Conservation (phyloP, 805 yeast genomes). For the Kodamaea kakaduensis region DNA sequence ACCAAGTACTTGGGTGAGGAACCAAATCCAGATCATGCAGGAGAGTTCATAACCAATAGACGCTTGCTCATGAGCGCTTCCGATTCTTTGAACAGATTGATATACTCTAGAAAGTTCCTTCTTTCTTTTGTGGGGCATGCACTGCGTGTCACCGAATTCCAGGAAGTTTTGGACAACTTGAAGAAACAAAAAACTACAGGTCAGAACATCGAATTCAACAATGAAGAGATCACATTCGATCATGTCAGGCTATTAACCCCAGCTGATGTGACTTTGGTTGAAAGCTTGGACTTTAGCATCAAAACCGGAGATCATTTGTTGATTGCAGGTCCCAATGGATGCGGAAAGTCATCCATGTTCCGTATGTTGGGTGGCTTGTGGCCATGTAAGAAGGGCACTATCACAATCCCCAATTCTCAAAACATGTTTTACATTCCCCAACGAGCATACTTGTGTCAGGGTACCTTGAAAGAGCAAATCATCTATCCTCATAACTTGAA, state of each 20-base stretch:
- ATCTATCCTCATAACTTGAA: conserved; percentile 77
- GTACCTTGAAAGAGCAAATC: conserved; percentile 80
- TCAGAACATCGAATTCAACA: conserved; percentile 27
- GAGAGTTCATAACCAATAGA: conserved; percentile 86
- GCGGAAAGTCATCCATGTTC: conserved; percentile 91
- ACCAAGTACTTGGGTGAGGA: conserved; percentile 46
- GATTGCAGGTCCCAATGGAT: conserved; percentile 94
- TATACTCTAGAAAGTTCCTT: conserved; percentile 77
- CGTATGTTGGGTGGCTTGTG: conserved; percentile 90
- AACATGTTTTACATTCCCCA: conserved; percentile 88
- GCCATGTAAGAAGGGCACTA: conserved; percentile 64
- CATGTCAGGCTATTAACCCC: conserved; percentile 85
- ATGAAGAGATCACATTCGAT: conserved; percentile 63
- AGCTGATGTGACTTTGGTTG: conserved; percentile 66
- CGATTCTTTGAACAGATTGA: conserved; percentile 81
- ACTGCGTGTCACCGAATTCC: conserved; percentile 65
- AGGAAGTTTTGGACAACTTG: conserved; percentile 52
- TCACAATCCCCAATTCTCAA: conserved; percentile 60
- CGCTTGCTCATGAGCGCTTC: conserved; percentile 79
- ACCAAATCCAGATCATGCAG: conserved; percentile 51
- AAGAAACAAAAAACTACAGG: conserved; percentile 11
- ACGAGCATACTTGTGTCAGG: conserved; percentile 79
- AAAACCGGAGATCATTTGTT: conserved; percentile 79
- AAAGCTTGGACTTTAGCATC: conserved; percentile 63
- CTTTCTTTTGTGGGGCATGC: conserved; percentile 84